These are phyloP conservation scores for Lipomyces lipofer DNA, from an alignment of 805 yeast species.

Conservation along the genomic window DNA sequence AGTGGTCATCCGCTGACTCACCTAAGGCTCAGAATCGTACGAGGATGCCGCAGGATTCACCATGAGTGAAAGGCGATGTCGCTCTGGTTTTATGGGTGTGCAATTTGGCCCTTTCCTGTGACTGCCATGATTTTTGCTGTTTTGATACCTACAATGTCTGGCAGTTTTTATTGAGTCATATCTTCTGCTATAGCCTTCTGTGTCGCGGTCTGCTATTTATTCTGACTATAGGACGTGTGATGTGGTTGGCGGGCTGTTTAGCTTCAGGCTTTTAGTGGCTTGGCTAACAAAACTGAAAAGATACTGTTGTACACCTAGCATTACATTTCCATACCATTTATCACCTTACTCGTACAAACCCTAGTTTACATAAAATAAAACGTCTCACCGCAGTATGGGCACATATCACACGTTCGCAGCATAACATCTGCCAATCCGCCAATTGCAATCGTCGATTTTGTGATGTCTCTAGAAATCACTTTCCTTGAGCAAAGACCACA, in stretches of 20 bases:
- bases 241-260: too few relatives aligned
- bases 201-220: too few relatives aligned
- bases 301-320: neutral
- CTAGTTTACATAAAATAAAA: slow-evolving; percentile 4
- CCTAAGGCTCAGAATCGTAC: slow-evolving; percentile 22
- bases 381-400: slow-evolving; percentile 24
- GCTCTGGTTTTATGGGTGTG: too few relatives aligned
- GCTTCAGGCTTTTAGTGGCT: neutral
- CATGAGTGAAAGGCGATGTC: too few relatives aligned
- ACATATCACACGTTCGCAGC: slow-evolving; percentile 5
- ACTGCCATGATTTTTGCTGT: neutral
- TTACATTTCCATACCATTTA: neutral
- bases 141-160: neutral
- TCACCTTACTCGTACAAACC: neutral
- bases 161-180: neutral
- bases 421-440: slow-evolving; percentile 1
- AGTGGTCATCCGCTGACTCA: slow-evolving; percentile 50
- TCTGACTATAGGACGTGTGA: too few relatives aligned
- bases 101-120: too few relatives aligned
- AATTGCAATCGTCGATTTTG: neutral
- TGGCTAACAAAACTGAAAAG: too few relatives aligned
- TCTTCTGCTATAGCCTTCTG: neutral
- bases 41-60: neutral
- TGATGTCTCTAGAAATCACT: neutral
- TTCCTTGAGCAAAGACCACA: slow-evolving; percentile 17